Percentiles rank a stretch among this genome's conserved stretches.
Conservation (phyloP, 2,329 filamentous ascomycete genomes). For the Tolypocladium amazonense region DNA sequence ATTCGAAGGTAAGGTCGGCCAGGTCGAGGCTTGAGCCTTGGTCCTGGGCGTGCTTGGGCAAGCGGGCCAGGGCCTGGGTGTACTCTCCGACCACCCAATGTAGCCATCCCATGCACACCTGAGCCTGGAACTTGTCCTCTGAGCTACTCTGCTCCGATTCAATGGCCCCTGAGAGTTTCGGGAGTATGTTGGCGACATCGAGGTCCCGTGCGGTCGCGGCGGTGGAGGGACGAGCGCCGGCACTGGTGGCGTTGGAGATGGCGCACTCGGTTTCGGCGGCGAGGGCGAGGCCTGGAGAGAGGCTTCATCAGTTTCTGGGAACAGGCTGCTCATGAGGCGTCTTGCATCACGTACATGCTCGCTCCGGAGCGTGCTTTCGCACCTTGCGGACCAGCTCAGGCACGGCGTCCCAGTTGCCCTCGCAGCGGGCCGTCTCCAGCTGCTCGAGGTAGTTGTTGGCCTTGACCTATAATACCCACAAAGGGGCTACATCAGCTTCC, state of each 20-base stretch:
- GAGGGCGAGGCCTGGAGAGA: conserved; percentile 49
- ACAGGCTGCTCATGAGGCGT: background rate
- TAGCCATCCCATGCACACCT: conserved; percentile 75
- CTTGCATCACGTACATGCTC: conserved; percentile 55
- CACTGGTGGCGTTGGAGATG: conserved; percentile 42
- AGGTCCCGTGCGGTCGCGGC: conserved; percentile 30
- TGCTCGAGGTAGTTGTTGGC: conserved; percentile 70
- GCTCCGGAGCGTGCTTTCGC: conserved; percentile 81
- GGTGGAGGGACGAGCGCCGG: conserved; percentile 29
- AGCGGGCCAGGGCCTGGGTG: conserved; percentile 42
- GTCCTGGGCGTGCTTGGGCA: conserved; percentile 54
- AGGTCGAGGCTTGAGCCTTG: conserved; percentile 41
- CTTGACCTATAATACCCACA: conserved; percentile 45
- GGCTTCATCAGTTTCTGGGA: background rate
- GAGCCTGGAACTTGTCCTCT: conserved; percentile 65
- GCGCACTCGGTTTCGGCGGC: conserved; percentile 60
- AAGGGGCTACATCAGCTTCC: conserved; percentile 10
- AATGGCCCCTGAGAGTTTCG: conserved; percentile 44
- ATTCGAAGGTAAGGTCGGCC: conserved; percentile 51
- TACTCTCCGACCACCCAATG: conserved; percentile 70
- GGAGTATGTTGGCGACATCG: conserved; percentile 32
- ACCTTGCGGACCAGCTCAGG: conserved; percentile 88
- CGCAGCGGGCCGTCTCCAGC: conserved; percentile 78
- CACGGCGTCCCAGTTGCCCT: conserved; percentile 76
- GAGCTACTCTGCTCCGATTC: conserved; percentile 41